These are phyloP conservation scores for Urtica urens DNA, from an alignment of 306 rosid species.

Conservation along the genomic window DNA sequence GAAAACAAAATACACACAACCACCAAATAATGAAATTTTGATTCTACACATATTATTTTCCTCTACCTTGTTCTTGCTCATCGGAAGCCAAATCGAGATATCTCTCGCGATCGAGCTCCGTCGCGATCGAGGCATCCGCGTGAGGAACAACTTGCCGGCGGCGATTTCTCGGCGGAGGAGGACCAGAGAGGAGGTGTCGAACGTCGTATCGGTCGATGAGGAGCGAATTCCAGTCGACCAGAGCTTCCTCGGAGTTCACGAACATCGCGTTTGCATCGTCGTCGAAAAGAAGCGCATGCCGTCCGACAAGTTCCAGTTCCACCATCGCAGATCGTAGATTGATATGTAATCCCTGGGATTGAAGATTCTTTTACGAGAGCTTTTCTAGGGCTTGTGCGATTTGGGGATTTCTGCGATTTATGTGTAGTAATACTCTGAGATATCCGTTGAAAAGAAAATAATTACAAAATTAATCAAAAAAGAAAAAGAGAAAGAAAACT, in stretches of 20 bases:
- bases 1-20: too few species aligned
- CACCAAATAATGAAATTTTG: too few species aligned
- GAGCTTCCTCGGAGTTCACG: slow-evolving; percentile 58
- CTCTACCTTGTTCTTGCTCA: slow-evolving; percentile 43
- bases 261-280: slow-evolving; percentile 71
- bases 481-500: background rate
- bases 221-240: slow-evolving; percentile 83
- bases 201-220: slow-evolving; percentile 84
- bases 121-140: slow-evolving; percentile 31
- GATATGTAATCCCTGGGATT: background rate
- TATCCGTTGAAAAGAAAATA: background rate
- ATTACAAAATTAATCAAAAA: background rate
- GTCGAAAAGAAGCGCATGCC: slow-evolving; percentile 74
- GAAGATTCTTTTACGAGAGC: too few species aligned
- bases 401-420: background rate
- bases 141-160: slow-evolving; percentile 24
- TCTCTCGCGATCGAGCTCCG: slow-evolving; percentile 49
- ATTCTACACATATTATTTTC: too few species aligned
- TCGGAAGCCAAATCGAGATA: slow-evolving; percentile 62
- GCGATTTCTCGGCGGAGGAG: slow-evolving; percentile 55
- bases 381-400: background rate
- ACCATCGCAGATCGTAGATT: slow-evolving; percentile 23
- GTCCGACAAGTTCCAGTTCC: slow-evolving; percentile 65
- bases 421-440: background rate
- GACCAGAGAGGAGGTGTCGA: slow-evolving; percentile 65